Conservation (phyloP, 1,284 basidiomycete species). For the Heterobasidion occidentale region DNA sequence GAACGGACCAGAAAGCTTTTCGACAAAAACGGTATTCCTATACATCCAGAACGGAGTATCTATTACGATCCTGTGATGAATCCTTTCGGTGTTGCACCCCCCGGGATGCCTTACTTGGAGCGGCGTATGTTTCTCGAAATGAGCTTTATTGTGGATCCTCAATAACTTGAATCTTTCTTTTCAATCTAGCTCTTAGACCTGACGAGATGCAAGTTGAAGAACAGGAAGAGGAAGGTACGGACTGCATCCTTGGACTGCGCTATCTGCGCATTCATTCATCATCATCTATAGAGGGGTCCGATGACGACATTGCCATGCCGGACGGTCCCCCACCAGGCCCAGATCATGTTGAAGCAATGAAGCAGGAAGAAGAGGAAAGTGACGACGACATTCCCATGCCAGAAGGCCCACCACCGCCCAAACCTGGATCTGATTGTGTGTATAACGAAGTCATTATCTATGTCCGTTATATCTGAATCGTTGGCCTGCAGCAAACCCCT, state of each 20-base stretch:
- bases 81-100: constrained; percentile 91
- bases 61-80: constrained; percentile 95
- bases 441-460: background rate
- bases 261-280: background rate
- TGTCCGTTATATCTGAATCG: background rate
- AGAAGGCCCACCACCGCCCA: constrained; percentile 63
- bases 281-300: constrained; percentile 16
- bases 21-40: constrained; percentile 73
- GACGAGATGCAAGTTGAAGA: constrained; percentile 53
- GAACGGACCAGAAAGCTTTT: constrained; percentile 60
- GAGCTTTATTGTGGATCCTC: too few relatives aligned
- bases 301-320: constrained; percentile 65
- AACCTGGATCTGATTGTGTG: constrained; percentile 13
- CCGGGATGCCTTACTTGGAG: constrained; percentile 92
- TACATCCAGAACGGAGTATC: constrained; percentile 82
- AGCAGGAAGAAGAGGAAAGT: constrained; percentile 34
- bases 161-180: background rate
- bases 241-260: background rate
- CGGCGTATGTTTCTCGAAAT: constrained; percentile 46
- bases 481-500: constrained; percentile 1
- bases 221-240: constrained; percentile 38
- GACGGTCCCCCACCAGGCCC: constrained; percentile 63
- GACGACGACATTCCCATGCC: constrained; percentile 88
- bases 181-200: constrained; percentile 42
- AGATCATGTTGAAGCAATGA: background rate